These are phyloP conservation scores for Dendrothele bispora DNA, from an alignment of 768 basidiomycete species.

Conservation along the genomic window DNA sequence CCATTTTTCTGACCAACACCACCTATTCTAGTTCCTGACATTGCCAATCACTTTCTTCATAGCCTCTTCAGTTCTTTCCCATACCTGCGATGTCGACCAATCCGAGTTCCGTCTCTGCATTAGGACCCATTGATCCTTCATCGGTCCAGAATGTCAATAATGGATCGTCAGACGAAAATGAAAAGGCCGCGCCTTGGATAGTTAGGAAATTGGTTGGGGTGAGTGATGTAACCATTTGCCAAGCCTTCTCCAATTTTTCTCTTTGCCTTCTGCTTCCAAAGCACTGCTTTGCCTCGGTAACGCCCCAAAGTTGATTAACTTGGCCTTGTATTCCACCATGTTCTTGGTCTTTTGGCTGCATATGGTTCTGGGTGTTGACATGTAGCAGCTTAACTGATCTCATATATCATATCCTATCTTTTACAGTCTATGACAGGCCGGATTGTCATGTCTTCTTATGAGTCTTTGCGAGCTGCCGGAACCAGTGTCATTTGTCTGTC, in stretches of 20 bases:
- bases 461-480: constrained; percentile 59
- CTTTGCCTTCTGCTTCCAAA: neutral
- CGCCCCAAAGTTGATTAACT: too few species aligned
- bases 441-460: constrained; percentile 64
- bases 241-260: neutral
- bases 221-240: constrained; percentile 22
- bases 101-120: constrained; percentile 37
- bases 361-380: neutral
- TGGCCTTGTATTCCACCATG: too few species aligned
- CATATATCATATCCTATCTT: too few species aligned
- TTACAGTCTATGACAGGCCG: constrained; percentile 58
- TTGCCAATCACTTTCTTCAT: too few species aligned
- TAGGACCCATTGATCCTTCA: constrained; percentile 51
- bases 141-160: constrained; percentile 35
- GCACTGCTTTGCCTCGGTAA: too few species aligned
- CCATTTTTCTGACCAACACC: too few species aligned
- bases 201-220: constrained; percentile 65
- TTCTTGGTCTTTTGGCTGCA: neutral
- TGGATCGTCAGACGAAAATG: constrained; percentile 42
- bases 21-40: too few species aligned
- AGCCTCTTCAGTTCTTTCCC: too few species aligned
- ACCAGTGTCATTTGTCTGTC: constrained; percentile 61
- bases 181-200: constrained; percentile 62
- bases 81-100: neutral
- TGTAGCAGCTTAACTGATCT: too few species aligned